These are phyloP conservation scores for Leishmania guyanensis DNA, from an alignment of 208 protist genomes.

Conservation along the genomic window DNA sequence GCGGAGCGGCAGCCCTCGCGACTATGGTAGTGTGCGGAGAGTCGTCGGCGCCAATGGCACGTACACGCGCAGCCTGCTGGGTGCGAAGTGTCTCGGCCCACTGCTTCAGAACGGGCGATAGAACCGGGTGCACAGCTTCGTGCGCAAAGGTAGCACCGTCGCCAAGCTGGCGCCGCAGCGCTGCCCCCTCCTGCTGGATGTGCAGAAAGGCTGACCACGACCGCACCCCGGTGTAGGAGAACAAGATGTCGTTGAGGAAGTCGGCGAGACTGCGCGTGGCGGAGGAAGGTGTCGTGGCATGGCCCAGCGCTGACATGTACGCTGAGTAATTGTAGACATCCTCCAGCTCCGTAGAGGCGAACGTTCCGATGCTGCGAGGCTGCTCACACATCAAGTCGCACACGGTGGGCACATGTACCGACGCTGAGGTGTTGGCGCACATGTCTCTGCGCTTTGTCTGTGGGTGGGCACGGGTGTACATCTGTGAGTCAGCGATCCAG, in stretches of 20 bases:
- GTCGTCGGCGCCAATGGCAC: background rate
- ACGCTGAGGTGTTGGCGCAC: background rate
- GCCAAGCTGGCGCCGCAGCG: constrained; percentile 41
- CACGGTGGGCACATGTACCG: constrained; percentile 15
- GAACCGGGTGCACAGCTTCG: constrained; percentile 45
- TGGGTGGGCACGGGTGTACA: background rate
- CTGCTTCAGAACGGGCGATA: constrained; percentile 39
- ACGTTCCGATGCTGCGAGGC: background rate
- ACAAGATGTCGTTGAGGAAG: constrained; percentile 61
- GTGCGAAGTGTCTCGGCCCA: constrained; percentile 30
- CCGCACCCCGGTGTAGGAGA: constrained; percentile 62
- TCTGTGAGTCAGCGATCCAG: background rate
- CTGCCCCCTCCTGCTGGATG: constrained; percentile 45
- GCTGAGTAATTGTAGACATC: background rate
- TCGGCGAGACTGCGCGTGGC: constrained; percentile 27
- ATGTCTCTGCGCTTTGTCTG: background rate
- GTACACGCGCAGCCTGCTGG: constrained; percentile 17
- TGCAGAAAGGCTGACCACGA: constrained; percentile 40
- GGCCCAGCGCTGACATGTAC: background rate
- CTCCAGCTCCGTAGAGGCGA: constrained; percentile 11
- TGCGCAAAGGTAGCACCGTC: constrained; percentile 52
- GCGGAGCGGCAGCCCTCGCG: background rate
- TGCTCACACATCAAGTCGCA: constrained; percentile 10
- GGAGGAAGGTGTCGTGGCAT: constrained; percentile 2
- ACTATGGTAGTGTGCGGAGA: background rate